Evolutionary conservation across 169 alveolate species (phyloP).

Genomic region (Cryptosporidium baileyi): DNA sequence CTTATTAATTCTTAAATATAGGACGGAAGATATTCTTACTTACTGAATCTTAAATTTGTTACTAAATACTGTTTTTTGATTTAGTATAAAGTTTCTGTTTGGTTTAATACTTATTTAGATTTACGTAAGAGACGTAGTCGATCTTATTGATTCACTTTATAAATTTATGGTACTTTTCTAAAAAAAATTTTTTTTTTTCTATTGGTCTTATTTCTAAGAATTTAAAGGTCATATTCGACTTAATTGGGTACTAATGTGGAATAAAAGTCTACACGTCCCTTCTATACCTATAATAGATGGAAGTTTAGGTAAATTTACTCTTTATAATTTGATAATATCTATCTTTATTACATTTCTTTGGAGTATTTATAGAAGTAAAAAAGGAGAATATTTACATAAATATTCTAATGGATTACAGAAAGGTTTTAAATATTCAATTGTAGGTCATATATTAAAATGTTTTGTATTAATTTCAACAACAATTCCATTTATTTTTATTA

Average conservation of each 20-base stretch:
- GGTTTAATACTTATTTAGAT: too few species aligned
- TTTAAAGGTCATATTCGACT: too few species aligned
- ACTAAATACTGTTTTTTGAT: too few species aligned
- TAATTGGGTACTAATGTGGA: background rate
- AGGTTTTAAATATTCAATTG: background rate
- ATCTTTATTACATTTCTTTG: background rate
- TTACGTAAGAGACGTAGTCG: too few species aligned
- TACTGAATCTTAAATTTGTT: too few species aligned
- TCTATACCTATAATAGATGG: constrained; percentile 12
- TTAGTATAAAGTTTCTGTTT: too few species aligned
- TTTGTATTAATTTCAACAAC: background rate
- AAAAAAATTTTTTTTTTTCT: too few species aligned
- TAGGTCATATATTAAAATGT: background rate
- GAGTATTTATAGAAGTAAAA: background rate
- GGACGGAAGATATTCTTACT: too few species aligned
- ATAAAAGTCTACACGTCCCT: constrained; percentile 2
- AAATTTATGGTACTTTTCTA: too few species aligned
- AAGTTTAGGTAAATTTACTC: background rate
- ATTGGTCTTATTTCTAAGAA: too few species aligned
- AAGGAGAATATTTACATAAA: background rate
- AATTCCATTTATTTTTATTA: constrained; percentile 24
- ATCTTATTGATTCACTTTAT: too few species aligned
- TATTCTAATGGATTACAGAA: constrained; percentile 17
- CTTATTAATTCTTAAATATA: too few species aligned
- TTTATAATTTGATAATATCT: background rate